phyloP scores from a whole-genome alignment of 441 rosid genomes.

The Lepidium campestre region DNA sequence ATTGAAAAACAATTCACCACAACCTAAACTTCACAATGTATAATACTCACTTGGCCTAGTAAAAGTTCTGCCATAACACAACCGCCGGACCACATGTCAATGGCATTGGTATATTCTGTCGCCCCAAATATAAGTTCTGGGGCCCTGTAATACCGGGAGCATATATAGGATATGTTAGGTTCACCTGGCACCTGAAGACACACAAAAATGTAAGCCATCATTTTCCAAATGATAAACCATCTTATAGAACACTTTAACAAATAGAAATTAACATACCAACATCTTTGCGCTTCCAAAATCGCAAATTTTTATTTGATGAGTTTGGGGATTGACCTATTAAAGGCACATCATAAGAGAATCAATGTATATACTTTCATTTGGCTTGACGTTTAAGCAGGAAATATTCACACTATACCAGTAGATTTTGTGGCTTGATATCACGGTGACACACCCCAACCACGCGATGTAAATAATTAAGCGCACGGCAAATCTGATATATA shows the following conservation, averaged over 20 bases:
- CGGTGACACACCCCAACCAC: conserved; percentile 86
- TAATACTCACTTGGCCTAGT: conserved; percentile 64
- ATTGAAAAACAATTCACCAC: neutral
- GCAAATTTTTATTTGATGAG: conserved; percentile 76
- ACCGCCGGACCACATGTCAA: conserved; percentile 86
- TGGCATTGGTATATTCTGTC: conserved; percentile 71
- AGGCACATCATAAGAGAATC: conserved; percentile 10
- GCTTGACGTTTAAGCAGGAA: neutral
- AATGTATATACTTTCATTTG: neutral
- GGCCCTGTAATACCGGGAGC: conserved; percentile 83
- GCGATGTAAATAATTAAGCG: conserved; percentile 68
- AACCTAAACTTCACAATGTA: neutral
- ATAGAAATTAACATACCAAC: conserved; percentile 49
- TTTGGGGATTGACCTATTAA: conserved; percentile 70
- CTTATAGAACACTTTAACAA: neutral
- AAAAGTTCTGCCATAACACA: conserved; percentile 85
- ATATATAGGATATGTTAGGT: conserved; percentile 82
- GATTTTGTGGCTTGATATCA: conserved; percentile 90
- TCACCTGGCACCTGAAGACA: conserved; percentile 69
- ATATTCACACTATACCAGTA: conserved; percentile 44
- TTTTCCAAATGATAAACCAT: conserved; percentile 14
- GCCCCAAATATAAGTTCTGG: conserved; percentile 96
- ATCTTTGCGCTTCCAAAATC: conserved; percentile 95
- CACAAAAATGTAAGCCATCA: conserved; percentile 13
- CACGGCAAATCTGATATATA: conserved; percentile 64